Evolutionary conservation across 225 moss, liverwort and hornwort genomes (phyloP), one percentile per base, ranked within the genome.

Genomic region (Asterella californica): DNA sequence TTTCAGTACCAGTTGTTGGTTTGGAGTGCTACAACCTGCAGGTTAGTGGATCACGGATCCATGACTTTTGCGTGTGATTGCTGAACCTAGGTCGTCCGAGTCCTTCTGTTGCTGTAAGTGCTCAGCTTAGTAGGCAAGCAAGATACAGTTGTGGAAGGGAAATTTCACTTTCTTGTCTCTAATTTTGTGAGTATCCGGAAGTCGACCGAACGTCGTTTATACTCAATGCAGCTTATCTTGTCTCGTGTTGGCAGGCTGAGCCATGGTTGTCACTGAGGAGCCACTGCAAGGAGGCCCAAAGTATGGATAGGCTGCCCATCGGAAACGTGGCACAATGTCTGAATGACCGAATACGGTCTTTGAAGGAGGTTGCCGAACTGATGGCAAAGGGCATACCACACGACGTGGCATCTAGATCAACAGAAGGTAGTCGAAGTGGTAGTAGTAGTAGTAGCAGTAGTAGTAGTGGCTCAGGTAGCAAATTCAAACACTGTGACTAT

Each of bases 11-110:
- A 33, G 90, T 86, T 59, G 90, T 90, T 45, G 90, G 90, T 36
- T 68, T 90, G 42, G 90, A 88, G 67, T 90, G 81, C 79, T 88
- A 90, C 65, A 90, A 88, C 80, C 34, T 80, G 15, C 90, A 90
- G 90, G 90, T 90, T 69, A 70, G 75, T 45, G 4, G 46, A 19
- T 32, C 69, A 70, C 42, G 69, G 34, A 27, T 27, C 19, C 0
- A 25, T n/a, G 5, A 61, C 61, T 25, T 61, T 61, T 11, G 2
- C n/a, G 11, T 25, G 0, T 61, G 18, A 5, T 27, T 61, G 61
- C 22, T 61, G 10, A 61, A 61, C 2, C 22, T 61, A 7, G 4
- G n/a, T 9, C 25, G n/a, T 9, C 27, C n/a, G 6, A n/a, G 1
- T 21, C 9, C 61, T 61, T 25, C 10, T 5, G 27, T 61, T 61